Conservation (phyloP, 169 alveolate species). For the Plasmodium vinckei region DNA sequence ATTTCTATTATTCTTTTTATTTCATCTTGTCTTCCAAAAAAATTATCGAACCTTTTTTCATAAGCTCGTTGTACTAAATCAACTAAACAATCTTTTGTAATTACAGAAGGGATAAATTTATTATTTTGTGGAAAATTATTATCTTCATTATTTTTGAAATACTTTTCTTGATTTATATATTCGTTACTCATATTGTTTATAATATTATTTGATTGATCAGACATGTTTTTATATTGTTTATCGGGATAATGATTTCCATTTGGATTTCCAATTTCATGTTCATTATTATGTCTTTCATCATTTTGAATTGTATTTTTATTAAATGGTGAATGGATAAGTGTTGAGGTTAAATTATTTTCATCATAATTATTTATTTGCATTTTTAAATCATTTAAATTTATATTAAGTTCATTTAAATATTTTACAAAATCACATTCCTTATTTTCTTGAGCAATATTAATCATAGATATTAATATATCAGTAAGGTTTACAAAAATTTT, state of each 20-base stretch:
- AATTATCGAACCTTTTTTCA: slow-evolving; percentile 45
- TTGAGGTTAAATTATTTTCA: neutral
- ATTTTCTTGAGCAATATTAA: slow-evolving; percentile 39
- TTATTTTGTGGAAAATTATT: slow-evolving; percentile 14
- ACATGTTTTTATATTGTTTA: neutral
- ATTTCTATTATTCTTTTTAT: slow-evolving; percentile 83
- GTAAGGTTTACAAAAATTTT: slow-evolving; percentile 57
- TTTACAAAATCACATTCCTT: slow-evolving; percentile 24
- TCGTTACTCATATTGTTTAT: slow-evolving; percentile 41
- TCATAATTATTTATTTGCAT: slow-evolving; percentile 22
- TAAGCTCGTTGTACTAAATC: slow-evolving; percentile 54
- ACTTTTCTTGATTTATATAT: slow-evolving; percentile 40
- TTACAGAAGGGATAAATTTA: slow-evolving; percentile 23
- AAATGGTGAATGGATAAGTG: neutral
- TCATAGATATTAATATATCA: slow-evolving; percentile 53
- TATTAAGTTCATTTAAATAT: slow-evolving; percentile 49
- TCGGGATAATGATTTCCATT: neutral
- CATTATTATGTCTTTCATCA: neutral
- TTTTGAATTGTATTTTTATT: neutral
- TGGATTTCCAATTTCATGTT: neutral
- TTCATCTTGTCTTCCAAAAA: slow-evolving; percentile 83
- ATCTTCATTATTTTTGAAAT: slow-evolving; percentile 47
- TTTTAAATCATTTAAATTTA: slow-evolving; percentile 50
- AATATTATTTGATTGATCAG: slow-evolving; percentile 13
- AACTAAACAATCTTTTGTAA: slow-evolving; percentile 49